Percentiles rank a stretch among this genome's conserved stretches.
phyloP scores from a whole-genome alignment of 1,139 yeast genomes.

The Kluyveromyces sp. region DNA sequence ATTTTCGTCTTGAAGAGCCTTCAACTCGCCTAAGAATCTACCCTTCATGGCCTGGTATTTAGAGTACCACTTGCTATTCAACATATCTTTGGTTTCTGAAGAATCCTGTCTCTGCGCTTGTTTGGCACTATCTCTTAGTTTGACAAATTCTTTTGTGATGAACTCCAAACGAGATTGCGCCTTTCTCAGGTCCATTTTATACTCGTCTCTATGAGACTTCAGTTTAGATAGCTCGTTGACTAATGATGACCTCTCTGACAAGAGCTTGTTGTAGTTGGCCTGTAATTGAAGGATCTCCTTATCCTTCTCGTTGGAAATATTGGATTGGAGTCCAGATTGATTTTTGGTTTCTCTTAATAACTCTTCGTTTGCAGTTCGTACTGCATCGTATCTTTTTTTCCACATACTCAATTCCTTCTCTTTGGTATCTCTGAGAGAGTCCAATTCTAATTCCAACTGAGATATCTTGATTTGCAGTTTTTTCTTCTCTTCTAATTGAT shows the following conservation, averaged over 20 bases:
- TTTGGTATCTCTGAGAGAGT: conserved; percentile 19
- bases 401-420: conserved; percentile 14
- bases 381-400: conserved; percentile 19
- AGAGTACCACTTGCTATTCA: conserved; percentile 12
- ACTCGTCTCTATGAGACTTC: conserved; percentile 20
- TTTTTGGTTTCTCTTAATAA: conserved; percentile 11
- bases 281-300: conserved; percentile 14
- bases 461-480: conserved; percentile 17
- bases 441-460: conserved; percentile 21
- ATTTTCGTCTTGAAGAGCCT: conserved; percentile 23
- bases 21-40: conserved; percentile 21
- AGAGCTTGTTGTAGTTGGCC: conserved; percentile 11
- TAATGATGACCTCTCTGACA: conserved; percentile 12
- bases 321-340: conserved; percentile 9
- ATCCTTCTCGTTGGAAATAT: conserved; percentile 10
- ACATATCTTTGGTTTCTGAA: conserved; percentile 5
- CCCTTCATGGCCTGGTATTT: conserved; percentile 25
- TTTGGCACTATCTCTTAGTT: conserved; percentile 12
- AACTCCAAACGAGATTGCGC: conserved; percentile 18
- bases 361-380: conserved; percentile 20
- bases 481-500: conserved; percentile 25
- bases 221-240: conserved; percentile 13
- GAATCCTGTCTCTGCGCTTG: conserved; percentile 9
- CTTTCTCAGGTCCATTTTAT: conserved; percentile 20
- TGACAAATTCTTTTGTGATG: conserved; percentile 20